Percentiles rank a stretch among this genome's conserved stretches.
Conservation (phyloP, 257 asterid genomes). For the Forsythia suspensa region DNA sequence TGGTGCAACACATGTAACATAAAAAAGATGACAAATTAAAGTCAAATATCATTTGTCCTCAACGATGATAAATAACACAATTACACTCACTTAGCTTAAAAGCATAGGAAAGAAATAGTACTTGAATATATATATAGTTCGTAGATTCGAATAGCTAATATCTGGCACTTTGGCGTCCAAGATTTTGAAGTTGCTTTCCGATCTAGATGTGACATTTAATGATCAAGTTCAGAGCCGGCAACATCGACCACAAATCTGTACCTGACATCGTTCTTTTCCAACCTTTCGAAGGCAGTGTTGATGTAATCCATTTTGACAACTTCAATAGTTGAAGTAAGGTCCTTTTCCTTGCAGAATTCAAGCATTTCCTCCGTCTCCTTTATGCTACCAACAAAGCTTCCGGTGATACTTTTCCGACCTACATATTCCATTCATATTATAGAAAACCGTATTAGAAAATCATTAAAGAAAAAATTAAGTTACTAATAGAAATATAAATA, state of each 20-base stretch:
- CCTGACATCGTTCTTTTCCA: conserved; percentile 89
- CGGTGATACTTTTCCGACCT: conserved; percentile 89
- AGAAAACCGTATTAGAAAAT: background rate
- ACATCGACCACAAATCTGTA: conserved; percentile 91
- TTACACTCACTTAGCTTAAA: too few species aligned
- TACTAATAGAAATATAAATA: background rate
- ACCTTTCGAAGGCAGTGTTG: conserved; percentile 80
- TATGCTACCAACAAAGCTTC: conserved; percentile 91
- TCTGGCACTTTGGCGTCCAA: background rate
- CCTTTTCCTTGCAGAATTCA: conserved; percentile 87
- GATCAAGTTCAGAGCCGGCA: conserved; percentile 75
- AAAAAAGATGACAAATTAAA: background rate
- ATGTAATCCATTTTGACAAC: conserved; percentile 84
- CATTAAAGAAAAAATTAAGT: background rate
- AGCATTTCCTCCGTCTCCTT: conserved; percentile 85
- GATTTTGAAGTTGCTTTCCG: background rate
- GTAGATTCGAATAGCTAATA: too few species aligned
- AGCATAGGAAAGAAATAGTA: background rate
- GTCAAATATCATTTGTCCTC: background rate
- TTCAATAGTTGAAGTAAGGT: conserved; percentile 66
- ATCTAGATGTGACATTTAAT: conserved; percentile 12
- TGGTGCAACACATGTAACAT: too few species aligned
- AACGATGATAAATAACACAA: background rate
- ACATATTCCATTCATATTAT: background rate
- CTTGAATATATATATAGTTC: background rate